phyloP scores from a whole-genome alignment of 371 early-diverging fungal genomes.

The Haplosporangium sp. region DNA sequence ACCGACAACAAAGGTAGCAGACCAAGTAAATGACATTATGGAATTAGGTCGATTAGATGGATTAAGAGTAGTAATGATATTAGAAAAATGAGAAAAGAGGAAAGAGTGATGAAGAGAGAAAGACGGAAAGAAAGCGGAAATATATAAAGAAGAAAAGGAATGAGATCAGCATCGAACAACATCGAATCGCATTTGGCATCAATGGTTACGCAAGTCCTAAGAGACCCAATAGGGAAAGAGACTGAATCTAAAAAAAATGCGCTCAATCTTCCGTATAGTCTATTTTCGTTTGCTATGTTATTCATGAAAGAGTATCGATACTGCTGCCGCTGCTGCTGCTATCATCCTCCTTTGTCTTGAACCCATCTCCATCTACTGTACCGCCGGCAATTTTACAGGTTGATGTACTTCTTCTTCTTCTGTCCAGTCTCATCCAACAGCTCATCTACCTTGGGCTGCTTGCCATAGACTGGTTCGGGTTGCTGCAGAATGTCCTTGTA shows the following conservation, averaged over 20 bases:
- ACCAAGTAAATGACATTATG: constrained; percentile 43
- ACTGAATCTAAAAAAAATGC: no score
- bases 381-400: constrained; percentile 22
- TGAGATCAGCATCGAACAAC: background rate
- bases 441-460: constrained; percentile 64
- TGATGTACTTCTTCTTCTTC: constrained; percentile 58
- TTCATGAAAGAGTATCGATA: no score
- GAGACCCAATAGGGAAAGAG: no score
- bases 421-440: constrained; percentile 65
- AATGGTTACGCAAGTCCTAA: no score
- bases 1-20: constrained; percentile 31
- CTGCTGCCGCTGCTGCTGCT: no score
- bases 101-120: background rate
- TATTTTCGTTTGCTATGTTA: background rate
- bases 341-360: no score
- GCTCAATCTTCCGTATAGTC: no score
- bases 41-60: background rate
- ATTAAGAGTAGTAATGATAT: background rate
- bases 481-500: constrained; percentile 72
- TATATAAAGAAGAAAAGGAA: background rate
- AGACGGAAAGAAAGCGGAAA: background rate
- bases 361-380: no score
- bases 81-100: background rate
- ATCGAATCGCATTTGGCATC: background rate
- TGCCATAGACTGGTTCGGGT: constrained; percentile 69